Evolutionary conservation across 2,329 filamentous ascomycete species (phyloP).

Genomic region (Colletotrichum chlorophyti): DNA sequence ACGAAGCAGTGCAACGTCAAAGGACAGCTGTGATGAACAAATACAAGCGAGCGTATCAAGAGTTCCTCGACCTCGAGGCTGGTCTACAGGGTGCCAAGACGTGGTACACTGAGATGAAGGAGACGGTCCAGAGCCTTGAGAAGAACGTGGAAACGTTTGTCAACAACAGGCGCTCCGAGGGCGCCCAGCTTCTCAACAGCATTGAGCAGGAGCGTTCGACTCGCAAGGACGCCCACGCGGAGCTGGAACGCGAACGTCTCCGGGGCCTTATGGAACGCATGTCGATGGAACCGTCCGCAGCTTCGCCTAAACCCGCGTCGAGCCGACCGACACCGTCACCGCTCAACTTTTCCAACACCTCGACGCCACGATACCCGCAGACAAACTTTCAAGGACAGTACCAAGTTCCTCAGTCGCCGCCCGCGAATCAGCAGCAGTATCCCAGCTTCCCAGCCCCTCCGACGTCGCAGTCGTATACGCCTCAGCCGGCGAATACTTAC

Average conservation of each 20-base stretch:
- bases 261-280: constrained; percentile 94
- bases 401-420: constrained; percentile 63
- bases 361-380: constrained; percentile 58
- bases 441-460: constrained; percentile 52
- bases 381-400: constrained; percentile 64
- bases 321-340: constrained; percentile 43
- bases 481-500: constrained; percentile 51
- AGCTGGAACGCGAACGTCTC: constrained; percentile 85
- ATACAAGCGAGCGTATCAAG: constrained; percentile 91
- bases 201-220: constrained; percentile 82
- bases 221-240: constrained; percentile 67
- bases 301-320: constrained; percentile 43
- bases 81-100: constrained; percentile 87
- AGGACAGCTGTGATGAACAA: constrained; percentile 80
- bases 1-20: constrained; percentile 86
- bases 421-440: constrained; percentile 53
- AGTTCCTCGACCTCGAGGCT: constrained; percentile 87
- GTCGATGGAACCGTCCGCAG: constrained; percentile 74
- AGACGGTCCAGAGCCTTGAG: constrained; percentile 87
- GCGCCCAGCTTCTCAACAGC: constrained; percentile 84
- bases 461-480: constrained; percentile 39
- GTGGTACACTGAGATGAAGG: constrained; percentile 96
- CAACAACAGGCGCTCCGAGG: constrained; percentile 90
- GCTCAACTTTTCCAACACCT: constrained; percentile 39
- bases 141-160: constrained; percentile 98